These are phyloP conservation scores for Populus tremula DNA, from an alignment of 345 rosid species.

Conservation along the genomic window DNA sequence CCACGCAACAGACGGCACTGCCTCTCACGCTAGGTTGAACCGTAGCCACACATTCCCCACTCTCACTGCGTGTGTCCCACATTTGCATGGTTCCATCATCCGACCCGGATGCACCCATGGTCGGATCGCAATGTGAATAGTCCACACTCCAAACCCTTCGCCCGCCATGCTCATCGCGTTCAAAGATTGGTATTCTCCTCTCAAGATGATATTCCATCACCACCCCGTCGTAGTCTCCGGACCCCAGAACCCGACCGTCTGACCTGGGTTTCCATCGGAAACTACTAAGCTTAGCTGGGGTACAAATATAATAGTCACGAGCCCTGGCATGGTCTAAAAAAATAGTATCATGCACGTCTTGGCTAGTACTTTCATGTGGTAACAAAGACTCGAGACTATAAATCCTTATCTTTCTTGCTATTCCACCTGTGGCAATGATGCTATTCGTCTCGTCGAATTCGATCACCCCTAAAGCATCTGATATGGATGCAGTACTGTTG, in stretches of 20 bases:
- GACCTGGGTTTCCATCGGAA: slow-evolving; percentile 69
- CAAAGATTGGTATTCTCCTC: slow-evolving; percentile 52
- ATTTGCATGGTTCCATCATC: slow-evolving; percentile 87
- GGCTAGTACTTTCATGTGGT: not conserved
- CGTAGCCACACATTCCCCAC: slow-evolving; percentile 41
- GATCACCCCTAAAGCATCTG: slow-evolving; percentile 71
- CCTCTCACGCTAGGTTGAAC: slow-evolving; percentile 48
- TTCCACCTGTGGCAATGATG: slow-evolving; percentile 77
- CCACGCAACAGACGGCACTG: slow-evolving; percentile 66
- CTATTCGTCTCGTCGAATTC: slow-evolving; percentile 63
- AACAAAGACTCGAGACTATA: slow-evolving; percentile 50
- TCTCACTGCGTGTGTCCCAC: slow-evolving; percentile 72
- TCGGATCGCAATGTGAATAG: slow-evolving; percentile 49
- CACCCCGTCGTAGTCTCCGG: slow-evolving; percentile 92
- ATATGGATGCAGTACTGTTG: slow-evolving; percentile 26
- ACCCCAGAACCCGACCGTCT: slow-evolving; percentile 53
- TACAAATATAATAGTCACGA: slow-evolving; percentile 55
- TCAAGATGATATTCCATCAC: slow-evolving; percentile 83
- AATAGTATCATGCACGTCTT: not conserved
- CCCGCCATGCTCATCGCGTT: slow-evolving; percentile 94
- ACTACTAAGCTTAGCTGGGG: slow-evolving; percentile 92
- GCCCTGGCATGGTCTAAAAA: slow-evolving; percentile 51
- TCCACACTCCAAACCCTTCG: slow-evolving; percentile 88
- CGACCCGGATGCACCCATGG: slow-evolving; percentile 77
- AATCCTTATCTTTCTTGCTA: slow-evolving; percentile 71